Evolutionary conservation across 1,284 basidiomycete species (phyloP), one percentile per base, ranked within the genome.

Genomic region (Porogramme epimiltina): DNA sequence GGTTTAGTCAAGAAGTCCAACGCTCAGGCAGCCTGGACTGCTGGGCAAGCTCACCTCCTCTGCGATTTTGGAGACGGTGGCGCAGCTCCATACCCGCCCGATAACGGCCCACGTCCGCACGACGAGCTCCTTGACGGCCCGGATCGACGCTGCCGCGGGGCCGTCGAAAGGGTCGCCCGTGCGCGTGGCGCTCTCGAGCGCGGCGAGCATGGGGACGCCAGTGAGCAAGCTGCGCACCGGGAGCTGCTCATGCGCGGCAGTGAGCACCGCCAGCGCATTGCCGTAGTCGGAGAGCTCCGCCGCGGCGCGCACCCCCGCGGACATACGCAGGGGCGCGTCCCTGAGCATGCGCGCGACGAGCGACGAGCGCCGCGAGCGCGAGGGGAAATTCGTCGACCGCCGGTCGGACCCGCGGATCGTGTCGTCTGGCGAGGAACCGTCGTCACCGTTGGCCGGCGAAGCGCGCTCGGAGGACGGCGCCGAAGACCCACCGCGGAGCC

Each of bases 171-270:
- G 62, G 16, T 72, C 71, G 25, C 77, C 79, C 51, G 63, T 70
- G 60, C 62, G 71, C 2, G 80, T 77, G 33, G 82, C 81, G 5
- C 66, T 69, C 59, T 93, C 86, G 36, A 98, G 70, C 0, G 90
- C 85, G 26, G 93, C 66, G 34, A 98, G 71, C 88, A 96, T 95
- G 1, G 95, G 95, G 28, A 93, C 74, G 25, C 91, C 87, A 0
- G 87, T 85, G 19, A 94, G 69, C 33, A 96, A 65, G 1, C 87
- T 87, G 22, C 87, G 81, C 24, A 87, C 72, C 0, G 95, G 92
- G 16, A 89, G 67, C 37, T 87, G 78, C 47, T 84, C 76, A 44
- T 93, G 85, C 15, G 91, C 73, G 3, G 81, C 79, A 16, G 75
- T 78, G 25, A 98, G 76, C 41, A 95, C 78, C 36, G 79, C 75